Conservation (phyloP, 345 rosid species). For the Eucalyptus sp. region DNA sequence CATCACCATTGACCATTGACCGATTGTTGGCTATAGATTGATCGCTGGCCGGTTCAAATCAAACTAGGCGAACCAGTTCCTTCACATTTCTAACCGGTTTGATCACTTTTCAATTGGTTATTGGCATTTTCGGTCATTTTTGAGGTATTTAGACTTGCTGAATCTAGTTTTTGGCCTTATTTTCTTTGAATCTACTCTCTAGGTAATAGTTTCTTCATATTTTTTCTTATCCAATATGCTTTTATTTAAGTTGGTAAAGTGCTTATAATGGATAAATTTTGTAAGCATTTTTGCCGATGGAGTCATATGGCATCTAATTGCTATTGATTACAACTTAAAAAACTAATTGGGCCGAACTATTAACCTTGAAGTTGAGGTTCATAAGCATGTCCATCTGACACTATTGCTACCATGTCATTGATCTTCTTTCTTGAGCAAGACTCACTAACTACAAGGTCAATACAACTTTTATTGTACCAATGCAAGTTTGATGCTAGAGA, state of each 20-base stretch:
- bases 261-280: background rate
- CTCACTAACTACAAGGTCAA: background rate
- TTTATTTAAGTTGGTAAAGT: background rate
- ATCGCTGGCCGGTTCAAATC: background rate
- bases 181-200: background rate
- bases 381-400: background rate
- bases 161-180: background rate
- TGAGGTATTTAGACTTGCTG: background rate
- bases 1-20: background rate
- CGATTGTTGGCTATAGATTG: background rate
- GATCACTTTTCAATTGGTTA: background rate
- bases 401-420: background rate
- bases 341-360: background rate
- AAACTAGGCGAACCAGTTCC: background rate
- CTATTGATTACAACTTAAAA: no score
- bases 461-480: background rate
- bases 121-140: background rate
- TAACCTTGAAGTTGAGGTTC: background rate
- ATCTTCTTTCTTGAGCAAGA: background rate
- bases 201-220: background rate
- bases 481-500: background rate
- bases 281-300: accelerated
- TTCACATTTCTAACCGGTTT: background rate
- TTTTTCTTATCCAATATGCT: background rate
- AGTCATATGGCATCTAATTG: background rate